Base-by-base conservation (phyloP, 768 basidiomycete species). In the Hirschioporus abietinus region DNA sequence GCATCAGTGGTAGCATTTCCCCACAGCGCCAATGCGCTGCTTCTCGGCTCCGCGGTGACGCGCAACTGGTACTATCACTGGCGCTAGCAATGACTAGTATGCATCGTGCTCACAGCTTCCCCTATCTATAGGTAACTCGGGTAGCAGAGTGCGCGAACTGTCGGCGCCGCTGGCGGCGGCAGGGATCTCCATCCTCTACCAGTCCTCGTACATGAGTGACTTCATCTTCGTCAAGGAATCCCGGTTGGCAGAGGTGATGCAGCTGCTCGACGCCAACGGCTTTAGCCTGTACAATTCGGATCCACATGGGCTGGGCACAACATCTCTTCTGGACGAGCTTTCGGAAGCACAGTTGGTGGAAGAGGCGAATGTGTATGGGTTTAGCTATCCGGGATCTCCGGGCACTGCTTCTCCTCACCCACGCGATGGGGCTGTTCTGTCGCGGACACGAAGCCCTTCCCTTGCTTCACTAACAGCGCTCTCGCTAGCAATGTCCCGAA, bases 121-220 rank as follows among this genome's bases (percentile, higher is more conserved):
- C 3, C 20, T 15, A 12, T 20, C 42, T 57, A 1, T 69, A 90
- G 89, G 88, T 73, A 86, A 83, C 68, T 86, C 89, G 6, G 90
- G 90, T 15, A 86, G 88, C 23, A 83, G 91, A 60, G 86, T 92
- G 0, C 85, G 87, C 68, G 90, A 92, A 72, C 79, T 93, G 35
- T 92, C 92, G 24, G 87, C 88, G 18, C 89, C 88, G 35, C 78
- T 93, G 23, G 90, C 90, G 12, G 87, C 85, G 15, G 88, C 88
- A 42, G 89, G 90, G 1, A 91, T 93, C 42, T 90, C 89, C 35
- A 93, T 93, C 63, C 78, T 93, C 17, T 93, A 93, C 74, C 89
- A 91, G 72, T 91, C 89, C 6, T 90, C 90, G 1, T 92, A 93
- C 74, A 87, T 86, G 84, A 88, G 89, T 70, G 91, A 93, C 75